Conservation (phyloP, 2,329 filamentous ascomycete species). For the Clonostachys sp. region DNA sequence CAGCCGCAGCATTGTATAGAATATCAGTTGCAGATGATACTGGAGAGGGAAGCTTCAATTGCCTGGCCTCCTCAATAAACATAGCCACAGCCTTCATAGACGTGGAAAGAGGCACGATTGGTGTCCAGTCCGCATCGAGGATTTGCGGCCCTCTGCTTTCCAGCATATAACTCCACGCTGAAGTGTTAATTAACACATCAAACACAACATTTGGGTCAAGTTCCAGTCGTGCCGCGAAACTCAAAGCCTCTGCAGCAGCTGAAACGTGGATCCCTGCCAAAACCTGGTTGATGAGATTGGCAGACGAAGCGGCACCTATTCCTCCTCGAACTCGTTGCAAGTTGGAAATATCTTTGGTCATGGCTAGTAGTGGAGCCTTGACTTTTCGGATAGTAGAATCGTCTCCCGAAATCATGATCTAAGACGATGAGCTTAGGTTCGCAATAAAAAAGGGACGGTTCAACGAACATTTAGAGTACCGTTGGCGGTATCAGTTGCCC, state of each 20-base stretch:
- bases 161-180: conserved; percentile 29
- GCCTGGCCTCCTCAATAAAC: conserved; percentile 22
- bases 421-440: neutral
- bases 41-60: conserved; percentile 15
- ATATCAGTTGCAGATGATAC: conserved; percentile 21
- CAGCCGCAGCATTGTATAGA: conserved; percentile 21
- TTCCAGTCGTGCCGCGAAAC: conserved; percentile 46
- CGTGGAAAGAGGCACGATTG: conserved; percentile 24
- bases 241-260: conserved; percentile 51
- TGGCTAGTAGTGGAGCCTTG: conserved; percentile 16
- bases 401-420: conserved; percentile 26
- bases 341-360: conserved; percentile 21
- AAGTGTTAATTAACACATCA: conserved; percentile 37
- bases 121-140: conserved; percentile 25
- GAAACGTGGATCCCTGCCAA: conserved; percentile 55
- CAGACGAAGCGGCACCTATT: conserved; percentile 47
- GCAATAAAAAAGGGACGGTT: neutral
- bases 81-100: conserved; percentile 26
- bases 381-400: conserved; percentile 11
- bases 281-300: conserved; percentile 54
- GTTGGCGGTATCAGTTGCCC: conserved; percentile 24
- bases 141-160: conserved; percentile 26
- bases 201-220: conserved; percentile 42
- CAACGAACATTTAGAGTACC: conserved; percentile 23
- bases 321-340: conserved; percentile 45